Conservation (phyloP, 352 stramenopile species). For the Globisporangium recalcitrans region DNA sequence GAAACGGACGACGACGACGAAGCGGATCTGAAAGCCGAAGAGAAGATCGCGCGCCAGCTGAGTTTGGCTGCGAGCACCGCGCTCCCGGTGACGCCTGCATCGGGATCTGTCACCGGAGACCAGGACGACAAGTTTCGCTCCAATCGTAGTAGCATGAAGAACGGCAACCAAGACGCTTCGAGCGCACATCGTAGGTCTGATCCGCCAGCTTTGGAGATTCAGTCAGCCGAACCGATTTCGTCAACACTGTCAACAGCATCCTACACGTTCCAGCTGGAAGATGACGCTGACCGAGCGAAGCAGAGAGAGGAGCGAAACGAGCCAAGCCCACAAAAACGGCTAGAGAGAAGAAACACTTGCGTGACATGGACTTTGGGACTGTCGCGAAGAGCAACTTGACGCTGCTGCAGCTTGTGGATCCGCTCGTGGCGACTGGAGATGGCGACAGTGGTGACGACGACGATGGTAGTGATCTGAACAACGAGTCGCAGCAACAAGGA, state of each 20-base stretch:
- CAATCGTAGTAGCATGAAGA: neutral
- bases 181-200: neutral
- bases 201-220: neutral
- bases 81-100: slow-evolving; percentile 6
- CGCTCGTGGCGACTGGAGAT: neutral
- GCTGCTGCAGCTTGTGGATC: slow-evolving; percentile 10
- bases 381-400: neutral
- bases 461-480: neutral
- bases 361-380: slow-evolving; percentile 10
- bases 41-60: slow-evolving; percentile 9
- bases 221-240: neutral
- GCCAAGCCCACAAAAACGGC: neutral
- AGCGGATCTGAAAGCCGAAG: slow-evolving; percentile 9
- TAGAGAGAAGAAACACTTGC: slow-evolving; percentile 4
- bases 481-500: neutral
- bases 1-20: slow-evolving; percentile 4
- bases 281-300: neutral
- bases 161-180: neutral
- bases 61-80: slow-evolving; percentile 9
- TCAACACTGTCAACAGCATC: neutral
- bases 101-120: neutral
- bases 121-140: neutral
- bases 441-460: neutral
- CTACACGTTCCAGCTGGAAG: neutral
- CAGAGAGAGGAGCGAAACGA: neutral